These are phyloP conservation scores for Funneliformis geosporum DNA, from an alignment of 192 early-diverging fungal species.

Conservation along the genomic window DNA sequence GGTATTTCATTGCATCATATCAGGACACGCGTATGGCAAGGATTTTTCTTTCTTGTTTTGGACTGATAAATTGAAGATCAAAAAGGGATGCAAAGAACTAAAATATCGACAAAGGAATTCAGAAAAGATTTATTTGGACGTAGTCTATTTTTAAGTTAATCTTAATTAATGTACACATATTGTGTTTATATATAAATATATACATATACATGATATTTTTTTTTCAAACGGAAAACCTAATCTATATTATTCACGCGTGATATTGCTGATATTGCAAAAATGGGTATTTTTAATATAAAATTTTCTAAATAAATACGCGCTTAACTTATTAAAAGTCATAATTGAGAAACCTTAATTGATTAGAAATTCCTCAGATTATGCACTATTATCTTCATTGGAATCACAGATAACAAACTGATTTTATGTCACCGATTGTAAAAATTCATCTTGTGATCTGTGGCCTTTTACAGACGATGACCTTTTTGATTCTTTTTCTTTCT, in stretches of 20 bases:
- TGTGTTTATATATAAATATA: too few relatives aligned
- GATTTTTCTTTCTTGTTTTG: too few relatives aligned
- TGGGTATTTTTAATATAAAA: neutral
- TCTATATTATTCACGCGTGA: too few relatives aligned
- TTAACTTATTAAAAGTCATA: neutral
- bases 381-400: neutral
- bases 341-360: neutral
- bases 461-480: too few relatives aligned
- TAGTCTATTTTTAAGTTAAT: neutral
- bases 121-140: neutral
- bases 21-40: too few relatives aligned
- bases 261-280: neutral
- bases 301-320: neutral
- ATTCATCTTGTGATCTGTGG: too few relatives aligned
- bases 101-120: too few relatives aligned
- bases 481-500: too few relatives aligned
- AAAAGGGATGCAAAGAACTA: too few relatives aligned
- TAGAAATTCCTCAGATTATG: neutral
- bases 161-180: too few relatives aligned
- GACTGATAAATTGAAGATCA: neutral
- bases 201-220: neutral
- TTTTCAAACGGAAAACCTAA: neutral
- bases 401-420: neutral
- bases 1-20: too few relatives aligned
- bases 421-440: too few relatives aligned